Base-by-base conservation (phyloP, 805 yeast species). In the Kuraishia borneana region DNA sequence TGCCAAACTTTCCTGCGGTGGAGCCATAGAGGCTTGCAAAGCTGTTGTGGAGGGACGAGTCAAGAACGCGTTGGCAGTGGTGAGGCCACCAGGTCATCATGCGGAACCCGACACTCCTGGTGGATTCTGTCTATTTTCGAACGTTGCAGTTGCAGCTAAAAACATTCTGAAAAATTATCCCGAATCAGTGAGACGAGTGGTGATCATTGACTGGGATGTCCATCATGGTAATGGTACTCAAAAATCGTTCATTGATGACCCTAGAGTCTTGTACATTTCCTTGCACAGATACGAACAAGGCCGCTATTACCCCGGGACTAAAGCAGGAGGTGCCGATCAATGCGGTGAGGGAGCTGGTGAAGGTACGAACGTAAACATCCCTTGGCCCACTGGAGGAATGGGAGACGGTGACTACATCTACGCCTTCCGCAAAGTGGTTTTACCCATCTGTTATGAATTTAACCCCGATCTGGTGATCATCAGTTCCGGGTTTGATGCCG, bases 141-240 rank as follows among this genome's bases (percentile, higher is more conserved):
- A 92, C 50, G 99, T 92, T 18, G 96, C 97, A 0, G 96, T 92
- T 14, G 97, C 98, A 2, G 95, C 96, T 13, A 82, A 82, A 48
- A 76, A 79, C 39, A 80, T 88, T 42, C 60, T 92, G 37, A 76
- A 76, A 44, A 66, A 71, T 37, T 89, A 85, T 54, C 95, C 96
- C 0, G 96, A 89, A 47, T 71, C 84, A 18, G 94, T 89, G 5
- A 66, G 94, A 41, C 72, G 72, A 45, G 83, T 92, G 26, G 73
- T 85, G 37, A 77, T 92, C 39, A 50, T 88, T 17, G 99, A 92
- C 56, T 92, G 99, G 99, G 99, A 92, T 56, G 87, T 92, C 32
- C 99, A 92, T 57, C 99, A 92, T 55, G 99, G 99, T 18, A 92
- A 92, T 55, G 99, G 99, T 26, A 92, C 99, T 1, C 98, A 92